Percentiles rank a stretch among this genome's conserved stretches.
phyloP scores from a whole-genome alignment of 2,329 filamentous ascomycete genomes.

The Claviceps humidiphila region DNA sequence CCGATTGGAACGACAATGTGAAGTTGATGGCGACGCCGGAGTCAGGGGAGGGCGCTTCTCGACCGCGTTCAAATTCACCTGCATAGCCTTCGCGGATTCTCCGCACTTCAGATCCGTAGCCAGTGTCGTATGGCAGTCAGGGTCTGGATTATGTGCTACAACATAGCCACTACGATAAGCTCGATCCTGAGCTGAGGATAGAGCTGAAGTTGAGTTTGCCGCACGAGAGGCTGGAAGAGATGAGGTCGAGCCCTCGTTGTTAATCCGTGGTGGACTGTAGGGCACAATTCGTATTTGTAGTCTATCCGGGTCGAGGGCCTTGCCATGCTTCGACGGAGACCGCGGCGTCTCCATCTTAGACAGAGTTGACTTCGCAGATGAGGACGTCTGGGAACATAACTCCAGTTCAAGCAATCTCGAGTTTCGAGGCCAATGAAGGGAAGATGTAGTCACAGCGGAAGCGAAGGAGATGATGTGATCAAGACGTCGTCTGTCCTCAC shows the following conservation, averaged over 20 bases:
- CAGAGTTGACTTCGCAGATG: neutral
- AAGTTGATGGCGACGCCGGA: constrained; percentile 15
- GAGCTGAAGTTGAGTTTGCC: constrained; percentile 4
- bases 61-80: neutral
- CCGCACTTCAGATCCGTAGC: neutral
- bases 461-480: neutral
- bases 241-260: constrained; percentile 16
- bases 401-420: neutral
- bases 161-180: neutral
- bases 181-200: neutral
- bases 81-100: neutral
- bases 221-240: constrained; percentile 15
- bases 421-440: neutral
- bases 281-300: constrained; percentile 25
- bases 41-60: neutral
- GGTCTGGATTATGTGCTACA: neutral
- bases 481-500: neutral
- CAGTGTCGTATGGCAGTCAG: neutral
- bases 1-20: constrained; percentile 17
- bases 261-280: constrained; percentile 24
- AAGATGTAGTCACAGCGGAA: neutral
- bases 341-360: constrained; percentile 3
- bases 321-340: neutral
- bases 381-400: neutral
- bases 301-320: constrained; percentile 10